Conservation (phyloP, 148 eudicot species). For the Amaranthus palmeri region DNA sequence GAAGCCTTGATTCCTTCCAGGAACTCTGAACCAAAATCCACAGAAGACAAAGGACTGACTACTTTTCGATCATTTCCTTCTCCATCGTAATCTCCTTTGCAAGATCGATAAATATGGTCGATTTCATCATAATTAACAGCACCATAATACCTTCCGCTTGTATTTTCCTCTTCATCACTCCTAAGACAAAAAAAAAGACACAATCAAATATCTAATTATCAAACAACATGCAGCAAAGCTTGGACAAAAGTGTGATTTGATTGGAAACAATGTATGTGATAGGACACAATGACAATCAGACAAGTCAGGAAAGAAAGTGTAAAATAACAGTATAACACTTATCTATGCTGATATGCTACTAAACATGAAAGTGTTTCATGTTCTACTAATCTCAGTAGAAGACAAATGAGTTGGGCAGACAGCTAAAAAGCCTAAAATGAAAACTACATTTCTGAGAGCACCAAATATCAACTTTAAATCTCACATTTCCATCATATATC, state of each 20-base stretch:
- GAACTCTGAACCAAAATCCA: conserved; percentile 38
- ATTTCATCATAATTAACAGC: conserved; percentile 44
- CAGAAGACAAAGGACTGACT: conserved; percentile 31
- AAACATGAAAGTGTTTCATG: neutral
- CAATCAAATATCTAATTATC: conserved; percentile 1
- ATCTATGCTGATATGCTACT: neutral
- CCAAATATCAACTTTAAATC: neutral
- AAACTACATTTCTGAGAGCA: neutral
- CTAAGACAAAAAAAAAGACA: conserved; percentile 34
- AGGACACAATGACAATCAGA: conserved; percentile 3
- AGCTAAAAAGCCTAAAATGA: too few species aligned
- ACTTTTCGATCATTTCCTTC: conserved; percentile 42
- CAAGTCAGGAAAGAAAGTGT: neutral
- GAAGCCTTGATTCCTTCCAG: conserved; percentile 41
- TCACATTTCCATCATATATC: neutral
- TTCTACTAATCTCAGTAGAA: neutral
- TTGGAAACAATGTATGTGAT: neutral
- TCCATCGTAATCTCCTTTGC: conserved; percentile 41
- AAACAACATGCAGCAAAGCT: neutral
- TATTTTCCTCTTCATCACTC: conserved; percentile 59
- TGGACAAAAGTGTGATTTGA: neutral
- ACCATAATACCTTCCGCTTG: conserved; percentile 44
- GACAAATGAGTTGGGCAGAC: neutral
- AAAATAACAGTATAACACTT: neutral
- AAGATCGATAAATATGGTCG: conserved; percentile 41